These are phyloP conservation scores for Dryas alaskensis DNA, from an alignment of 306 rosid species.

Conservation along the genomic window DNA sequence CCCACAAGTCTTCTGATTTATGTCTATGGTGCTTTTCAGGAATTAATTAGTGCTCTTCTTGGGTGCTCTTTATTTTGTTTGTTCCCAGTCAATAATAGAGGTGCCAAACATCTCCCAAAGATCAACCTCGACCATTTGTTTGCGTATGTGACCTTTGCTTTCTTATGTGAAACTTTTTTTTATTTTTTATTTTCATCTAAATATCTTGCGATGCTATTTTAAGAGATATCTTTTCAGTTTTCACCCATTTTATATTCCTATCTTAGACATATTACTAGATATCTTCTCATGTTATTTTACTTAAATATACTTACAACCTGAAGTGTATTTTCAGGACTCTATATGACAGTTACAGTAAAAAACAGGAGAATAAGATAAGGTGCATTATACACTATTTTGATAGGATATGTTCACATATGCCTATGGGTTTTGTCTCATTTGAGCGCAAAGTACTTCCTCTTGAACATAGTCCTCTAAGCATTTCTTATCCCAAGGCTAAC, in stretches of 20 bases:
- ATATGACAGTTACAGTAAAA: constrained; percentile 46
- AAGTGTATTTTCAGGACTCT: constrained; percentile 57
- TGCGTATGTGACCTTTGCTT: constrained; percentile 54
- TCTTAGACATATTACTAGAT: not conserved
- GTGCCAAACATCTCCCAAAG: constrained; percentile 48
- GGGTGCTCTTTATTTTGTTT: constrained; percentile 80
- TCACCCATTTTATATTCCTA: not conserved
- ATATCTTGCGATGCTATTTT: too few relatives aligned
- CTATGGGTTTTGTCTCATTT: constrained; percentile 68
- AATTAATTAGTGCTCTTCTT: constrained; percentile 82
- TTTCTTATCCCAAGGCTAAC: constrained; percentile 53
- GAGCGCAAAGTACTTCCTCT: constrained; percentile 85
- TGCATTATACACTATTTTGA: constrained; percentile 82
- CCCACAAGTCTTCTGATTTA: not conserved
- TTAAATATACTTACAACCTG: not conserved
- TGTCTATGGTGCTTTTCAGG: constrained; percentile 51
- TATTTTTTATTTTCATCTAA: not conserved
- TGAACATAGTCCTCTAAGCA: constrained; percentile 31
- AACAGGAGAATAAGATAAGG: constrained; percentile 74
- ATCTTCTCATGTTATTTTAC: not conserved
- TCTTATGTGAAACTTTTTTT: constrained; percentile 4
- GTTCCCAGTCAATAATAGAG: constrained; percentile 63
- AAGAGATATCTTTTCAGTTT: not conserved
- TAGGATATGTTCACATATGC: constrained; percentile 66
- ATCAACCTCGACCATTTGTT: constrained; percentile 77